Percentiles rank a stretch among this genome's conserved stretches.
Evolutionary conservation across 2,329 filamentous ascomycete genomes (phyloP).

Genomic region (Aureobasidium sp.): DNA sequence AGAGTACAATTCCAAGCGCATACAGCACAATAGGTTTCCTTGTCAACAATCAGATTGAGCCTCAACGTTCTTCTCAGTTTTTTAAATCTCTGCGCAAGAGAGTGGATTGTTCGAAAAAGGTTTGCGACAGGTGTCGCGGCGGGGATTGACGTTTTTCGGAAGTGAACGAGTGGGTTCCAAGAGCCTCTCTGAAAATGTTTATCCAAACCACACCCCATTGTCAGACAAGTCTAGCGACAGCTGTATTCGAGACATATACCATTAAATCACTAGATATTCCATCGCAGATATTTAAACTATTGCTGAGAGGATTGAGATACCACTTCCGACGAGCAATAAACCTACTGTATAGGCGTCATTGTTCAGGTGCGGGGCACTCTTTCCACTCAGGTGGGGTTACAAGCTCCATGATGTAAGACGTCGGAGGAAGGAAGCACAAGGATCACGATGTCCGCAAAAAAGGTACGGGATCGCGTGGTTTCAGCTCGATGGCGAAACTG

Average conservation of each 20-base stretch:
- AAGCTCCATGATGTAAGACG: neutral
- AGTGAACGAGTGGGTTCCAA: neutral
- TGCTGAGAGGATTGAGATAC: neutral
- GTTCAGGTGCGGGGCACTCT: neutral
- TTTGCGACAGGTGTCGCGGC: neutral
- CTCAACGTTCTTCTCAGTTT: neutral
- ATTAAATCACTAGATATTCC: neutral
- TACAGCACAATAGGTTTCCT: neutral
- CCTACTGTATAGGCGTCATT: neutral
- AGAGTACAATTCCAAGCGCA: neutral
- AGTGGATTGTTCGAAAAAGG: neutral
- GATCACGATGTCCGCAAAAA: no score
- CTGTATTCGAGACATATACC: neutral
- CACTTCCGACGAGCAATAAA: neutral
- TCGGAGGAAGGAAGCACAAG: no score
- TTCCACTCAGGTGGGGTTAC: neutral
- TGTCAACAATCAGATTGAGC: neutral
- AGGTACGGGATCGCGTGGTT: neutral
- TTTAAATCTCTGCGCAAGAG: neutral
- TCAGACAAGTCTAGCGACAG: neutral
- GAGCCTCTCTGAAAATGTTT: neutral
- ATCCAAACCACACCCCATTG: neutral
- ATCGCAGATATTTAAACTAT: no score
- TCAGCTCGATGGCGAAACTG: neutral
- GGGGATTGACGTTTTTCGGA: neutral